Evolutionary conservation across 176 grass and related monocot species (phyloP), one percentile per base, ranked within the genome.

Genomic region (Saccharum officinarum): DNA sequence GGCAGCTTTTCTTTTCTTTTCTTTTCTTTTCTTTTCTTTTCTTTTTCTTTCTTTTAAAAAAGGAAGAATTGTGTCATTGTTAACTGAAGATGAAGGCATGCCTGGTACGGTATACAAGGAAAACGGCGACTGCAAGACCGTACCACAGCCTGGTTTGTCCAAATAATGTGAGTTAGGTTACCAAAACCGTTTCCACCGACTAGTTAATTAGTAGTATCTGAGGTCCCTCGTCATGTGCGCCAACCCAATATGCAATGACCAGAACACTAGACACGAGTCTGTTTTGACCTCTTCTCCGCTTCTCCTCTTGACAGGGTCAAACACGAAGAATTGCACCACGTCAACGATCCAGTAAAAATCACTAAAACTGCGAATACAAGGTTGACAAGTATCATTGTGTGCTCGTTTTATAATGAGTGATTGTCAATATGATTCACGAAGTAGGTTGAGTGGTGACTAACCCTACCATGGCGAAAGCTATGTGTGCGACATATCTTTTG

Each of bases 181-280:
- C 26, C 15, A 39, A 65, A 84, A 67, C 33, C 8, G 76, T 15
- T 84, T 57, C 37, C 62, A 69, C 45, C 76, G 42, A 71, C 86
- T 79, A 25, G 67, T 78, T 33, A 55, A 69, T 33, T 40, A 40
- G 7, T 66, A 23, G 49, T 57, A 18, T 37, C 10, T 75, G 8
- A 9, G 20, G 41, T 40, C 8, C 13, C 17, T 42, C 33, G 10
- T 46, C 67, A 22, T 22, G 39, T 25, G 69, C 69, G 57, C 75
- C 81, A 84, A 57, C 68, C 45, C 49, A 79, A 67, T 79, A 49
- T 57, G 41, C n/a, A 42, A 74, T 80, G 75, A 66, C 67, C 50
- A 23, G 49, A 46, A 37, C 75, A 79, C 18, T 55, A 39, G n/a
- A 2, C 81, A 79, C 14, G 74, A 37, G 22, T 11, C 6, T 16